Percentiles rank a stretch among this genome's conserved stretches.
Evolutionary conservation across 2,329 filamentous ascomycete species (phyloP).

Genomic region (Stemphylium vesicarium): DNA sequence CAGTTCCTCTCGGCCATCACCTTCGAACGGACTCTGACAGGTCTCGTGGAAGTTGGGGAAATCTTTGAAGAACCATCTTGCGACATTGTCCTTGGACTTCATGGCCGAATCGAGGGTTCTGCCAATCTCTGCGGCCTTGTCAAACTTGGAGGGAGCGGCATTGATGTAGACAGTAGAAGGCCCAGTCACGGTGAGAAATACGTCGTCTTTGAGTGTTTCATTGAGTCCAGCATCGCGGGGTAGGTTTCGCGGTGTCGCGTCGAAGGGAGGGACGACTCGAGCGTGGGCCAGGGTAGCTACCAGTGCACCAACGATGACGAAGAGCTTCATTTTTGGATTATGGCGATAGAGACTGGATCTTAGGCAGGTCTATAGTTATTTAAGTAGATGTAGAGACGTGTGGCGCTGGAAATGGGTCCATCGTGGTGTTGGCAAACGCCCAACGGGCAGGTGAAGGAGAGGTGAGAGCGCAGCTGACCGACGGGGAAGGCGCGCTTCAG

Average conservation of each 20-base stretch:
- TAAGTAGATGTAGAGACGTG: too few species aligned
- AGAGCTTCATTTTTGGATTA: slow-evolving; percentile 3
- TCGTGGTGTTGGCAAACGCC: neutral
- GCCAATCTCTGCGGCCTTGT: slow-evolving; percentile 9
- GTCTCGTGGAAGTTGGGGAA: slow-evolving; percentile 8
- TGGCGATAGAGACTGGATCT: neutral
- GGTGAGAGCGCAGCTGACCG: neutral
- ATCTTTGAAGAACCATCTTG: slow-evolving; percentile 16
- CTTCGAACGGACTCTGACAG: slow-evolving; percentile 11
- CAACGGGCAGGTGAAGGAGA: neutral
- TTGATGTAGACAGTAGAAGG: neutral
- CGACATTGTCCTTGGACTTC: slow-evolving; percentile 14
- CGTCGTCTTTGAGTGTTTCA: neutral
- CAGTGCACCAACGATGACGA: neutral
- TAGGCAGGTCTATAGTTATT: too few species aligned
- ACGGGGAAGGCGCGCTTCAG: neutral
- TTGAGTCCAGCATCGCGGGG: neutral
- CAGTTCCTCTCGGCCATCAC: slow-evolving; percentile 11
- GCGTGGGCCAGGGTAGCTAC: neutral
- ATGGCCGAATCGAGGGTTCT: slow-evolving; percentile 11
- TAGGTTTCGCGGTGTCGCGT: neutral
- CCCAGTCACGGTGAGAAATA: neutral
- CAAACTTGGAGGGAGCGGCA: neutral
- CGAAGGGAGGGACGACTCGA: neutral
- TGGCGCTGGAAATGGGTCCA: too few species aligned